phyloP scores from a whole-genome alignment of 2,329 filamentous ascomycete genomes.

The Malbranchea cinnamomea region DNA sequence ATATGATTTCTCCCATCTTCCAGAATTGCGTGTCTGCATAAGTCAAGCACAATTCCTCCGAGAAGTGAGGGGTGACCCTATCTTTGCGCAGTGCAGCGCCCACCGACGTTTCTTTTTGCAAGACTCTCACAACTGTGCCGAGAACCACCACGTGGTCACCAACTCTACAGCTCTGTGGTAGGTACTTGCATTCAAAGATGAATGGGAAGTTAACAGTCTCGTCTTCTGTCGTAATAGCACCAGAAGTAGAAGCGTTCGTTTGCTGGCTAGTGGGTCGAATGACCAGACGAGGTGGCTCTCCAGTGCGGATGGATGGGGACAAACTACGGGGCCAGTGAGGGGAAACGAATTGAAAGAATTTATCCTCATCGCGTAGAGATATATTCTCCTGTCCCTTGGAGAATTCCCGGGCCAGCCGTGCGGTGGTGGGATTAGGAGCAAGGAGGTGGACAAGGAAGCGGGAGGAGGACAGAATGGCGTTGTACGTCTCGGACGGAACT shows the following conservation, averaged over 20 bases:
- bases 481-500: slow-evolving; percentile 39
- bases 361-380: slow-evolving; percentile 9
- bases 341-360: slow-evolving; percentile 9
- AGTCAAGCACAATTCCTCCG: slow-evolving; percentile 21
- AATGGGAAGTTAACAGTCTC: slow-evolving; percentile 25
- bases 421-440: slow-evolving; percentile 17
- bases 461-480: slow-evolving; percentile 32
- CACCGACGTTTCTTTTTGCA: slow-evolving; percentile 10
- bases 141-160: slow-evolving; percentile 28
- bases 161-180: slow-evolving; percentile 22
- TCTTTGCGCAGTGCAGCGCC: not conserved
- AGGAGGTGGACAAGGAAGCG: slow-evolving; percentile 40
- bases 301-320: slow-evolving; percentile 6
- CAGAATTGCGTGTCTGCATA: slow-evolving; percentile 30
- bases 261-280: slow-evolving; percentile 1
- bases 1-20: slow-evolving; percentile 24
- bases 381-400: slow-evolving; percentile 26
- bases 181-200: slow-evolving; percentile 24
- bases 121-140: slow-evolving; percentile 20
- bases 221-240: slow-evolving; percentile 16
- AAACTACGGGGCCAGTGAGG: slow-evolving; percentile 1
- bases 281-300: slow-evolving; percentile 10
- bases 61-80: slow-evolving; percentile 3
- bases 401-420: slow-evolving; percentile 25
- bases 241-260: slow-evolving; percentile 14